phyloP scores from a whole-genome alignment of 306 rosid genomes.

The Fragaria iinumae region DNA sequence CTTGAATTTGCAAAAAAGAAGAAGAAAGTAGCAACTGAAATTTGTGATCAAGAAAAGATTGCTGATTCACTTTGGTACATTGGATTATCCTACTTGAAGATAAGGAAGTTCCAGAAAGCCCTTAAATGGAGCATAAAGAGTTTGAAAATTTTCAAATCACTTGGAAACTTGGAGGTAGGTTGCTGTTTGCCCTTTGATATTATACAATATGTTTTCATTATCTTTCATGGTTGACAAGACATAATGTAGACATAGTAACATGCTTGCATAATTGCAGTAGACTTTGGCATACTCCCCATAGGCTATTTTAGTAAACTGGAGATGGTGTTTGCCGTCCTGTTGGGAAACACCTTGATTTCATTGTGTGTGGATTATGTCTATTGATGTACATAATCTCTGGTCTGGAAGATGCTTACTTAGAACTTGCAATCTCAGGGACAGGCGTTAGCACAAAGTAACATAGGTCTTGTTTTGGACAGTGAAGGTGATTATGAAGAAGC shows the following conservation, averaged over 20 bases:
- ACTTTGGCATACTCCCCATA: neutral
- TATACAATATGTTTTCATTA: constrained; percentile 3
- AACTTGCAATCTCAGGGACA: constrained; percentile 59
- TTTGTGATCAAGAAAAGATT: constrained; percentile 70
- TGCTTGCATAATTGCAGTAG: neutral
- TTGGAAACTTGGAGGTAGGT: constrained; percentile 78
- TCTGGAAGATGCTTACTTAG: constrained; percentile 32
- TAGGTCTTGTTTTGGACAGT: constrained; percentile 80
- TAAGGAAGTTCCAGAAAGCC: constrained; percentile 65
- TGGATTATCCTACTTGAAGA: constrained; percentile 82
- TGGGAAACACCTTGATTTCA: constrained; percentile 14
- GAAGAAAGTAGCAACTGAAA: constrained; percentile 62
- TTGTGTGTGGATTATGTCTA: constrained; percentile 9
- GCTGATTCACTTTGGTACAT: constrained; percentile 65
- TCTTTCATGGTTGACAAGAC: neutral
- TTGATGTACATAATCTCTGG: constrained; percentile 17
- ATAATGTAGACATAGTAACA: neutral
- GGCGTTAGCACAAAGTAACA: constrained; percentile 63
- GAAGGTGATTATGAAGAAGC: constrained; percentile 61
- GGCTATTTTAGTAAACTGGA: constrained; percentile 11
- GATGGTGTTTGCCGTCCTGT: constrained; percentile 6
- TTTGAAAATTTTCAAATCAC: constrained; percentile 62
- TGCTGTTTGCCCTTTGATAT: constrained; percentile 19
- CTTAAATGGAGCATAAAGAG: constrained; percentile 80
- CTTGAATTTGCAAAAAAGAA: constrained; percentile 74